phyloP scores from a whole-genome alignment of 192 early-diverging fungal species.

The Radiomyces spectabilis region DNA sequence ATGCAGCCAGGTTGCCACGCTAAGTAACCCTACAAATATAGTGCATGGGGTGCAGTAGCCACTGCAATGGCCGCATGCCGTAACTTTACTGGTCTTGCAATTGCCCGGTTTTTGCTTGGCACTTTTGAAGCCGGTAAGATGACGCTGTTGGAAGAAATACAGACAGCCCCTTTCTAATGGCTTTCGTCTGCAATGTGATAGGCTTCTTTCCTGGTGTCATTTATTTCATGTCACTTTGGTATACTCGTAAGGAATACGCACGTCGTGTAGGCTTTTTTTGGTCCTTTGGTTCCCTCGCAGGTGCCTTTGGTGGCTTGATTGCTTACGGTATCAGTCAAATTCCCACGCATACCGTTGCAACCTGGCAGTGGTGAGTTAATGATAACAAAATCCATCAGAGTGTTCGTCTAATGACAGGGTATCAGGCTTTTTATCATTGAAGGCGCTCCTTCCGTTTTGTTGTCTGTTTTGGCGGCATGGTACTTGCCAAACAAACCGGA shows the following conservation, averaged over 20 bases:
- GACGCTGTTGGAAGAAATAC: neutral
- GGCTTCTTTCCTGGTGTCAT: constrained; percentile 43
- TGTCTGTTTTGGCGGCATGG: constrained; percentile 18
- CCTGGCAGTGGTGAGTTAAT: constrained; percentile 42
- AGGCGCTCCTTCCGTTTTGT: constrained; percentile 45
- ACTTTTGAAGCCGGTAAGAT: constrained; percentile 33
- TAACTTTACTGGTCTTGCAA: constrained; percentile 29
- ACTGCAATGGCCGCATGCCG: constrained; percentile 41
- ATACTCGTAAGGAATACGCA: constrained; percentile 44
- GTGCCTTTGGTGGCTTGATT: constrained; percentile 52
- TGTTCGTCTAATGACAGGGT: neutral
- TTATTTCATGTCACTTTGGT: constrained; percentile 51
- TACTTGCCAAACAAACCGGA: constrained; percentile 17
- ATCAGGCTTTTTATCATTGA: constrained; percentile 55
- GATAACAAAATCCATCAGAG: neutral
- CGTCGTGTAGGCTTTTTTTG: constrained; percentile 42
- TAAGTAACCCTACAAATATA: neutral
- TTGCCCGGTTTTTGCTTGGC: constrained; percentile 48
- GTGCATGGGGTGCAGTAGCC: constrained; percentile 38
- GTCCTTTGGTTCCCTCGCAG: constrained; percentile 40
- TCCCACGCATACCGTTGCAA: neutral
- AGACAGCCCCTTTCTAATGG: neutral
- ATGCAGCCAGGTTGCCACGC: neutral
- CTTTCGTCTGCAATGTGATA: constrained; percentile 5
- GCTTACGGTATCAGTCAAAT: constrained; percentile 46